phyloP scores from a whole-genome alignment of 2,329 filamentous ascomycete species.

The Venturia asperata region DNA sequence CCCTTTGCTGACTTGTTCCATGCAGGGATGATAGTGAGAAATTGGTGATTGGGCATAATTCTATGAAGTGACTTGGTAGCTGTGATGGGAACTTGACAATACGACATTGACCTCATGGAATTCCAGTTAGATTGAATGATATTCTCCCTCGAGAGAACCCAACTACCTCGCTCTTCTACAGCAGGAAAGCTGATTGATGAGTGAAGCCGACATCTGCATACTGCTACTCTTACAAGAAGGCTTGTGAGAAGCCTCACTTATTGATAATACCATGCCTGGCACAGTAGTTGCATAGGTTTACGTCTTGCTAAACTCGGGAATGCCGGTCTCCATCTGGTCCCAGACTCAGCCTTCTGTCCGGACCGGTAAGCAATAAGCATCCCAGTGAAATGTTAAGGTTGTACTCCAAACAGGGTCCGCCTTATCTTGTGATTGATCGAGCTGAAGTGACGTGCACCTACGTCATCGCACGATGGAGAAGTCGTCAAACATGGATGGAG shows the following conservation, averaged over 20 bases:
- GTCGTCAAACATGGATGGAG: background rate
- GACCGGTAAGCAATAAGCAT: background rate
- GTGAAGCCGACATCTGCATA: too few relatives aligned
- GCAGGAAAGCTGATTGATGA: too few relatives aligned
- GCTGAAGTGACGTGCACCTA: conserved; percentile 8
- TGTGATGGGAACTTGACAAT: background rate
- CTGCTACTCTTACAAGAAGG: too few relatives aligned
- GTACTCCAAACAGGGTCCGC: background rate
- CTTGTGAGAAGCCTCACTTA: too few relatives aligned
- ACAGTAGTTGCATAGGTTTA: background rate
- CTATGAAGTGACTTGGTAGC: background rate
- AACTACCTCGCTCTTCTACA: too few relatives aligned
- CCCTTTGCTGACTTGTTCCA: background rate
- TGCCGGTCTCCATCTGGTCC: background rate
- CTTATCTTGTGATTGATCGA: background rate
- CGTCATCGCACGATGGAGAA: background rate
- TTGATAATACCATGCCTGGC: too few relatives aligned
- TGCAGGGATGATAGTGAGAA: background rate
- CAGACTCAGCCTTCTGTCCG: background rate
- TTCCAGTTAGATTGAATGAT: too few relatives aligned
- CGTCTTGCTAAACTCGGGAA: background rate
- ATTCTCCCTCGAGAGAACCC: background rate
- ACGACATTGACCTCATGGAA: background rate
- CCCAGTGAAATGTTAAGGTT: background rate
- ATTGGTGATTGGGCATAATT: background rate